Percentiles rank a stretch among this genome's conserved stretches.
phyloP scores from a whole-genome alignment of 306 rosid species.

The Betula pendula region DNA sequence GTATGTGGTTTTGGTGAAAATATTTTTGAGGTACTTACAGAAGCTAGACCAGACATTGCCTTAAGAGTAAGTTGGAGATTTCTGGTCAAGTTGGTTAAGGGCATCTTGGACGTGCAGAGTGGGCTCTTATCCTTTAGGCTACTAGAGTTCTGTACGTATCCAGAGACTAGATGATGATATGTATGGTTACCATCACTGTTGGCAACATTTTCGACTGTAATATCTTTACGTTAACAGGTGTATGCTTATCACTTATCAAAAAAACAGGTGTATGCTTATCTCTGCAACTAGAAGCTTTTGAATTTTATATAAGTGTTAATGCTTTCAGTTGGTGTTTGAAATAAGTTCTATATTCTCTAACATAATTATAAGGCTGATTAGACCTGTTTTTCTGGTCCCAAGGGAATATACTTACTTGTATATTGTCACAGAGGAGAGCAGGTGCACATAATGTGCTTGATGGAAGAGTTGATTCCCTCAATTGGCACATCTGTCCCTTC shows the following conservation, averaged over 20 bases:
- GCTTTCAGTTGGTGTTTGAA: not conserved
- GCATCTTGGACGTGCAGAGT: not conserved
- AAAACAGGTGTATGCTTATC: not conserved
- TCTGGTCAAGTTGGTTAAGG: not conserved
- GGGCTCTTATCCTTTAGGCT: not conserved
- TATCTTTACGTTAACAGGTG: not conserved
- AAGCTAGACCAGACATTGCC: not conserved
- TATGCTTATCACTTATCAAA: constrained; percentile 8
- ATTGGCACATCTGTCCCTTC: constrained; percentile 88
- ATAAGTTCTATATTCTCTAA: constrained; percentile 8
- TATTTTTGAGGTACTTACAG: not conserved
- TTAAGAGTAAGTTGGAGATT: not conserved
- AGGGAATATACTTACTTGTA: constrained; percentile 33
- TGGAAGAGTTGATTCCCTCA: constrained; percentile 96
- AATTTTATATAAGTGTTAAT: not conserved
- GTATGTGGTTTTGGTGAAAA: not conserved
- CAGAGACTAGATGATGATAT: not conserved
- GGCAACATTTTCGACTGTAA: not conserved
- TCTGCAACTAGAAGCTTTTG: constrained; percentile 5
- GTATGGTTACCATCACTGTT: not conserved
- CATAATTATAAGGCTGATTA: constrained; percentile 14
- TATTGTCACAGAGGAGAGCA: constrained; percentile 74
- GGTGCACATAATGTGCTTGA: constrained; percentile 71
- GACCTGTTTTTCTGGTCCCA: constrained; percentile 15
- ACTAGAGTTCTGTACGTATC: not conserved